Conservation (phyloP, 106 monocot genomes). For the Hemerocallis citrina region DNA sequence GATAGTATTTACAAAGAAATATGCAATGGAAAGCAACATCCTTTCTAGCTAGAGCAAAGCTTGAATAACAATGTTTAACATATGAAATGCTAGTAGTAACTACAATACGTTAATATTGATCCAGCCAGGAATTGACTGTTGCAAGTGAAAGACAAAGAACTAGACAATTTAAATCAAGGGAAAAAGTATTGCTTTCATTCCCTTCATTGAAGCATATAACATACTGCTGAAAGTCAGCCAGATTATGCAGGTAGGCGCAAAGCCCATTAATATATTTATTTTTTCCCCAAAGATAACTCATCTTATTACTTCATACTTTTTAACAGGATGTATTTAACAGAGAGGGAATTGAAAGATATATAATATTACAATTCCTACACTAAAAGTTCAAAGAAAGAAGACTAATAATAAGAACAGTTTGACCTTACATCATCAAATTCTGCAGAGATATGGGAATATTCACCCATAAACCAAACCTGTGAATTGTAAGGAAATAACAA, state of each 20-base stretch:
- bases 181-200: neutral
- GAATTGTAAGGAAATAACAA: slow-evolving; percentile 6
- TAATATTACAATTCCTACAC: neutral
- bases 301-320: neutral
- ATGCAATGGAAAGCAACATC: too few species aligned
- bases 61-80: neutral
- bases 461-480: slow-evolving; percentile 90
- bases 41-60: neutral
- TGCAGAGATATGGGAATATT: slow-evolving; percentile 64
- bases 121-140: neutral
- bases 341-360: neutral
- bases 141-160: neutral
- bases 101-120: neutral
- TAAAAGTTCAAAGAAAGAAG: neutral
- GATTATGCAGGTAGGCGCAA: neutral
- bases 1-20: too few species aligned
- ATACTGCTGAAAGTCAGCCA: neutral
- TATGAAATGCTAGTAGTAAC: neutral
- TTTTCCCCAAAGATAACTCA: neutral
- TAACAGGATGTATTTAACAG: neutral
- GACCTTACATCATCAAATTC: slow-evolving; percentile 77
- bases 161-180: neutral
- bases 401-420: neutral
- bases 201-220: neutral
- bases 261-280: too few species aligned